Percentiles rank a stretch among this genome's conserved stretches.
phyloP scores from a whole-genome alignment of 495 filamentous ascomycete genomes.

The Penicillium arizonense region DNA sequence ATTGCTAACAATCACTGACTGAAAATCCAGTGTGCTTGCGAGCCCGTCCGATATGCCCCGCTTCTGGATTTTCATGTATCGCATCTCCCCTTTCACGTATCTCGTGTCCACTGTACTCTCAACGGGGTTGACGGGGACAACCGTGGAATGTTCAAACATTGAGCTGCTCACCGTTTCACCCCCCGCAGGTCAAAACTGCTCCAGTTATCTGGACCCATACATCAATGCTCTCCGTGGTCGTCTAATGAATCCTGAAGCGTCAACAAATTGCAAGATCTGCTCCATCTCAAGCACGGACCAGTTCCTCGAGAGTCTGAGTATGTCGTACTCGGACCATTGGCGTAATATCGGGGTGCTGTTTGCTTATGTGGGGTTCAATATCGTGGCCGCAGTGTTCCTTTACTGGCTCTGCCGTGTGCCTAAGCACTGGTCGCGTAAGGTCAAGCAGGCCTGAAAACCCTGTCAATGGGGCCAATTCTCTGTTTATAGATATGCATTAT shows the following conservation, averaged over 20 bases:
- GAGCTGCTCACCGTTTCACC: conserved; percentile 60
- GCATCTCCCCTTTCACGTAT: conserved; percentile 73
- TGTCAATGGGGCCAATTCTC: no score
- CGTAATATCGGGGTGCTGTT: conserved; percentile 71
- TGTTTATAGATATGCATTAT: no score
- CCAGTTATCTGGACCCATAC: conserved; percentile 55
- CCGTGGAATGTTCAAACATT: conserved; percentile 56
- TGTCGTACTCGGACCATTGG: conserved; percentile 59
- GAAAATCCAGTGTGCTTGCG: conserved; percentile 60
- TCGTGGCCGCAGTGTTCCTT: conserved; percentile 64
- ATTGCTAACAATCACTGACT: conserved; percentile 7
- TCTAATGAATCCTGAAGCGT: conserved; percentile 51
- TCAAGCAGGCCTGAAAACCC: conserved; percentile 31
- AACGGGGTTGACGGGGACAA: conserved; percentile 56
- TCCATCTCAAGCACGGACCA: conserved; percentile 56
- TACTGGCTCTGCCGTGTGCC: conserved; percentile 82
- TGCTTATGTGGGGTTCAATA: conserved; percentile 75
- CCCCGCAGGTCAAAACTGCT: conserved; percentile 51
- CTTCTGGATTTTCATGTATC: conserved; percentile 89
- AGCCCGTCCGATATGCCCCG: conserved; percentile 57
- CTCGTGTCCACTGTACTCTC: conserved; percentile 64
- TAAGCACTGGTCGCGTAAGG: conserved; percentile 54
- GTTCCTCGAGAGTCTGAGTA: conserved; percentile 52
- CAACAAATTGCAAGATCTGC: conserved; percentile 61
- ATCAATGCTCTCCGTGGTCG: conserved; percentile 47